Percentiles rank a stretch among this genome's conserved stretches.
These are phyloP conservation scores for Saturnispora bothae DNA, from an alignment of 805 yeast genomes.

Conservation along the genomic window DNA sequence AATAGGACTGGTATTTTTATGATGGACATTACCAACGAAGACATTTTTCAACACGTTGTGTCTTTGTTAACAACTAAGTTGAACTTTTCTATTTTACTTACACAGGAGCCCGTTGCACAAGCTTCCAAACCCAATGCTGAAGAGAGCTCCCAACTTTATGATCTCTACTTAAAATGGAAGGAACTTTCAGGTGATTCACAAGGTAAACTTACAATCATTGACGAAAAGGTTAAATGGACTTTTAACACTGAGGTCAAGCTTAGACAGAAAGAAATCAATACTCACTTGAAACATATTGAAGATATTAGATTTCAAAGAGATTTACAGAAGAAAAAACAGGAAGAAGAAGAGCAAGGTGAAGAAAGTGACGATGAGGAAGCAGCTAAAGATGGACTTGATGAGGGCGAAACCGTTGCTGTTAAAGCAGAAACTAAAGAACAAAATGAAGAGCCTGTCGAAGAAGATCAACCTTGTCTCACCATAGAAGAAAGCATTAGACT, in stretches of 20 bases:
- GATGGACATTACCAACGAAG: conserved; percentile 58
- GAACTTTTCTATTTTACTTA: conserved; percentile 60
- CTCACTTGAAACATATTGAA: conserved; percentile 37
- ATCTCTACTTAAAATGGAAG: conserved; percentile 42
- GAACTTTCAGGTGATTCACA: conserved; percentile 33
- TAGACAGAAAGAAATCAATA: conserved; percentile 38
- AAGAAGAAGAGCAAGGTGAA: conserved; percentile 20
- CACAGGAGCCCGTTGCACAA: conserved; percentile 63
- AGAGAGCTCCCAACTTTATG: conserved; percentile 39
- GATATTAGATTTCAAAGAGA: conserved; percentile 34
- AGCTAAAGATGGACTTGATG: conserved; percentile 17
- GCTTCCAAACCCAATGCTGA: conserved; percentile 3
- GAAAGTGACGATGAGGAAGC: conserved; percentile 9
- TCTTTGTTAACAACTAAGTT: conserved; percentile 51
- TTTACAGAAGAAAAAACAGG: conserved; percentile 22
- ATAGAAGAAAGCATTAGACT: conserved; percentile 30
- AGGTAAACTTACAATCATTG: conserved; percentile 49
- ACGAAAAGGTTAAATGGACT: conserved; percentile 29
- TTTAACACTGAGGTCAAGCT: conserved; percentile 38
- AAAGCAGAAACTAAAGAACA: background rate
- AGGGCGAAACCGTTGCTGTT: conserved; percentile 20
- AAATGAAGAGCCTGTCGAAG: background rate
- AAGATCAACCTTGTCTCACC: conserved; percentile 9
- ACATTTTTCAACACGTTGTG: conserved; percentile 38
- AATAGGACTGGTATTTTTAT: conserved; percentile 45